Conservation (phyloP, 495 filamentous ascomycete species). For the Darksidea phi region DNA sequence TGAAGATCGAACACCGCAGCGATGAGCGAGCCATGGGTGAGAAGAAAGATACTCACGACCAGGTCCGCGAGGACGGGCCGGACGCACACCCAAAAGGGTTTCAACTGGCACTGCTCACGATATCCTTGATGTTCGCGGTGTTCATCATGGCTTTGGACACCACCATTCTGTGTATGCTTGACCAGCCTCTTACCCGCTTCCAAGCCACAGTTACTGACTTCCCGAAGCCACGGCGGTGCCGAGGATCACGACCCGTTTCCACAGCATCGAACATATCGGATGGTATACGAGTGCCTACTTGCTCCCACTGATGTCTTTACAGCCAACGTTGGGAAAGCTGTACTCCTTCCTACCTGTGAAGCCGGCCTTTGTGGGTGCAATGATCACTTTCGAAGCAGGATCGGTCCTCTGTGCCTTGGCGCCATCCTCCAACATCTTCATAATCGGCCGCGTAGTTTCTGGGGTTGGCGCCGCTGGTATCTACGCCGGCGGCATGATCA, state of each 20-base stretch:
- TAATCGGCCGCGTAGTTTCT: conserved; percentile 79
- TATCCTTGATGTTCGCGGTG: not conserved
- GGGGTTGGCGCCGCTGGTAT: conserved; percentile 78
- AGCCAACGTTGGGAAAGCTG: conserved; percentile 70
- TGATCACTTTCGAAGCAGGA: conserved; percentile 77
- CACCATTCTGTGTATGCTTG: not conserved
- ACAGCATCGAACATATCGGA: conserved; percentile 26
- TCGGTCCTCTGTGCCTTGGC: conserved; percentile 77
- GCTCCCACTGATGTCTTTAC: conserved; percentile 51
- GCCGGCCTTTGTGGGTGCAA: conserved; percentile 63
- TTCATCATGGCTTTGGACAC: not conserved
- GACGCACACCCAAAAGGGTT: not conserved
- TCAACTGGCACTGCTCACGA: not conserved
- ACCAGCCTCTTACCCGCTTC: not conserved
- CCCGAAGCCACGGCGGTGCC: conserved; percentile 18
- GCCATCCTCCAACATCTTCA: conserved; percentile 68
- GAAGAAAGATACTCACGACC: too few species aligned
- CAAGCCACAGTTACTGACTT: not conserved
- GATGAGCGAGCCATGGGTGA: too few species aligned
- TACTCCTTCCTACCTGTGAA: conserved; percentile 72
- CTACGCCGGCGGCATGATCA: conserved; percentile 78
- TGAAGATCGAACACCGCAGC: too few species aligned
- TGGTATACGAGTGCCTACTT: conserved; percentile 27
- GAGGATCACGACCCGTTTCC: conserved; percentile 22
- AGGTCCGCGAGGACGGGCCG: too few species aligned